Evolutionary conservation across 106 monocot species (phyloP), one percentile per base, ranked within the genome.

Genomic region (Dendrobium nobile): DNA sequence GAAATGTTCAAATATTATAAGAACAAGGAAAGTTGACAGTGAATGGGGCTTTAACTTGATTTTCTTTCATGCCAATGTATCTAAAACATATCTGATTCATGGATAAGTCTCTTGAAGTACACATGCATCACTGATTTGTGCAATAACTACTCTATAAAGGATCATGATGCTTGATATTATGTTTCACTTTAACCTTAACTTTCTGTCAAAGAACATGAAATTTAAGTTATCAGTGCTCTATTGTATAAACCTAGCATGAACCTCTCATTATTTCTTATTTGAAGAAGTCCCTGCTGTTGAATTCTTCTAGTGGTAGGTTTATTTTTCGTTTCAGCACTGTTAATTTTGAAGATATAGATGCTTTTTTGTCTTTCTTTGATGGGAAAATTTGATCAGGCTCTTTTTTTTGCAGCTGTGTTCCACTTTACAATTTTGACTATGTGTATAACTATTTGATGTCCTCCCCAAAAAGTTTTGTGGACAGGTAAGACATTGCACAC

Each of bases 361-460:
- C 13, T 48, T 47, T 2, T 45, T 47, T 70, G 16, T 27, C 48
- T 19, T 5, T 27, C 9, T 48, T 22, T 47, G 22, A 47, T 76
- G 45, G 48, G 6, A 76, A 1, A 27, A 76, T 24, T 41, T 79
- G 22, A 58, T 42, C 48, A 40, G 19, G 19, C 10, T 56, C n/a
- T 79, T 27, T 31, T 16, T 77, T 51, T 72, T 89, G 86, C 92
- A 98, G 98, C 48, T 98, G 98, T 82, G 88, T 95, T 78, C 98
- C 98, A 41, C 89, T 95, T 80, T 93, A 98, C 88, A 93, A 95
- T 87, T 95, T 95, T 89, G 95, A 85, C 68, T 95, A 88, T 77
- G 84, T 85, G 76, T 98, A 98, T 77, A 82, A 78, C 77, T 98
- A 98, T 79, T 77, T 98, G 89, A 91, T 88, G 88, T 89, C 91